These are phyloP conservation scores for Curvularia spicifera DNA, from an alignment of 2,329 filamentous ascomycete genomes.

Conservation along the genomic window DNA sequence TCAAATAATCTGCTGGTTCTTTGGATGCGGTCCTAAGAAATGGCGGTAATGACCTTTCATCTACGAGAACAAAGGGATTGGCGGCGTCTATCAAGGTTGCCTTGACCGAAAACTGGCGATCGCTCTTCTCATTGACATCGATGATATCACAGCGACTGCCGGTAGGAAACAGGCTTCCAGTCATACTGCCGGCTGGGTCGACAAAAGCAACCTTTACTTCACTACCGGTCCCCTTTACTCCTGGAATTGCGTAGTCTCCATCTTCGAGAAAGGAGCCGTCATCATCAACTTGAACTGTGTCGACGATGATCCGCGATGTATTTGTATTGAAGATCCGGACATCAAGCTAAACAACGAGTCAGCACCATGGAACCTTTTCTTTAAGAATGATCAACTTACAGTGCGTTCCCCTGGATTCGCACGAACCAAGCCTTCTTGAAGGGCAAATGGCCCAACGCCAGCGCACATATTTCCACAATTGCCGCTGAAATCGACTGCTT, in stretches of 20 bases:
- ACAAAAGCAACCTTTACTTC: slow-evolving; percentile 66
- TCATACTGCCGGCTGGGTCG: slow-evolving; percentile 67
- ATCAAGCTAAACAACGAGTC: slow-evolving; percentile 25
- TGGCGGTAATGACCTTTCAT: slow-evolving; percentile 59
- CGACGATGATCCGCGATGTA: slow-evolving; percentile 65
- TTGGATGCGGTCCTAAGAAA: slow-evolving; percentile 52
- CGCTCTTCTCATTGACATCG: slow-evolving; percentile 23
- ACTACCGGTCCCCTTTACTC: slow-evolving; percentile 65
- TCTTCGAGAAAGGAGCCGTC: slow-evolving; percentile 46
- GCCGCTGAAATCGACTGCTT: slow-evolving; percentile 68
- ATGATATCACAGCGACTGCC: slow-evolving; percentile 60
- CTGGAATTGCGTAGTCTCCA: slow-evolving; percentile 68
- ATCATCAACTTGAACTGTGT: slow-evolving; percentile 59
- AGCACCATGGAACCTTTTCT: background rate
- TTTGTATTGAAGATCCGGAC: slow-evolving; percentile 73
- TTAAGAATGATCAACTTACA: slow-evolving; percentile 11
- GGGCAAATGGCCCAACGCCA: slow-evolving; percentile 68
- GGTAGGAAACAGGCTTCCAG: slow-evolving; percentile 66
- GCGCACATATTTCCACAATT: slow-evolving; percentile 78
- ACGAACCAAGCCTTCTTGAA: slow-evolving; percentile 60
- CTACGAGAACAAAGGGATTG: slow-evolving; percentile 68
- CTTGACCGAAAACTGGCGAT: slow-evolving; percentile 46
- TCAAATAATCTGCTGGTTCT: slow-evolving; percentile 55
- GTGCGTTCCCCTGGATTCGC: slow-evolving; percentile 32
- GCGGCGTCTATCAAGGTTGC: slow-evolving; percentile 67